Evolutionary conservation across 106 monocot species (phyloP), one percentile per base, ranked within the genome.

Genomic region (Dioscorea alata): DNA sequence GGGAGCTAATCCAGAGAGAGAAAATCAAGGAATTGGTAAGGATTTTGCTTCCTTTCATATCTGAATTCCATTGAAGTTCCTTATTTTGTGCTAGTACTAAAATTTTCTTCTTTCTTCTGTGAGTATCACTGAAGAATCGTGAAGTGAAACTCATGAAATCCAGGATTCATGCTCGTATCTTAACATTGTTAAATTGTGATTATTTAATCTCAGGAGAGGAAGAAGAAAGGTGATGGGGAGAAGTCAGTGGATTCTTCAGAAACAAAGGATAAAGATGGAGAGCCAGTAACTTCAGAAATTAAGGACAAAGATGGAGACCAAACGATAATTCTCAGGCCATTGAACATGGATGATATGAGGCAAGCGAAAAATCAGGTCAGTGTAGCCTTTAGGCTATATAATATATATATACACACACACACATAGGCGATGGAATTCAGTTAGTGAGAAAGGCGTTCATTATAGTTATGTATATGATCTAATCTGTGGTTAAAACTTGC

Each of bases 341-440:
- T 88, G 66, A 88, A 69, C 67, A 88, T 84, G 83, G 77, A 88
- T 61, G 87, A 88, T 74, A 67, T 88, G 71, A 81, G 61, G 62
- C 77, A 78, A 53, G 83, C 87, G 56, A 88, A 75, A 32, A 84
- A 69, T 75, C 87, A 88, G 69, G 87, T 84, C 64, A 80, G 80
- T 42, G 42, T 42, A 10, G 42, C 42, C 42, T 42, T 42, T 42
- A 8, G 10, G 42, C 42, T 42, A 42, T 42, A 42, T 1, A 1
- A 28, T 28, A 28, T 28, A 28, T 28, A 3, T n/a, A n/a, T n/a
- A n/a, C n/a, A n/a, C n/a, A n/a, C n/a, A n/a, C n/a, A n/a, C n/a
- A n/a, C n/a, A n/a, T 28, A 28, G 28, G 28, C 3, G 28, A 28
- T 28, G 28, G 28, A 1, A 28, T 28, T 5, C 42, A 42, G 10